Conservation (phyloP, 2,329 filamentous ascomycete species). For the Curvularia spicifera region DNA sequence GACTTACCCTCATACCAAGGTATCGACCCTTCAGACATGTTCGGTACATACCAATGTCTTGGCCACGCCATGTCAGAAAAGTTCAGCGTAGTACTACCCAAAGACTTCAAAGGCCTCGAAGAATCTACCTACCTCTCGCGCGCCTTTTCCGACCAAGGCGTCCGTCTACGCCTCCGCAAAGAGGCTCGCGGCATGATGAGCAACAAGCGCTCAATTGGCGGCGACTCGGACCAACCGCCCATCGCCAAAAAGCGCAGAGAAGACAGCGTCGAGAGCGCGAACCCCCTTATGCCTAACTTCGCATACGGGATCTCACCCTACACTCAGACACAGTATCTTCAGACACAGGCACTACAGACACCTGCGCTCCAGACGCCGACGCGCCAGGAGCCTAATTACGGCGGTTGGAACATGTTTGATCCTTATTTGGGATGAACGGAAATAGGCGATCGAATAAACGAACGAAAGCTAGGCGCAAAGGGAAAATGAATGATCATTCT, state of each 20-base stretch:
- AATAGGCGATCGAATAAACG: too few species aligned
- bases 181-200: conserved; percentile 65
- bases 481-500: too few species aligned
- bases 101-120: conserved; percentile 78
- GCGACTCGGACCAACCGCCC: background rate
- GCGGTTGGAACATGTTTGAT: background rate
- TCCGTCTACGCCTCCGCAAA: conserved; percentile 81
- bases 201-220: conserved; percentile 26
- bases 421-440: background rate
- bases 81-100: conserved; percentile 69
- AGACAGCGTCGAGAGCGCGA: conserved; percentile 3
- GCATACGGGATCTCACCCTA: background rate
- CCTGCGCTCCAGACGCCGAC: background rate
- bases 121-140: conserved; percentile 83
- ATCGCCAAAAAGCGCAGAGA: conserved; percentile 1
- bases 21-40: background rate
- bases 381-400: background rate
- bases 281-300: background rate
- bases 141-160: conserved; percentile 85
- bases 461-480: too few species aligned
- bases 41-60: conserved; percentile 54
- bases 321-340: background rate
- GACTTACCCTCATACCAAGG: background rate
- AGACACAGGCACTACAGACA: background rate
- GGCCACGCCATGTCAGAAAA: conserved; percentile 64